These are phyloP conservation scores for Aegilops longissima DNA, from an alignment of 176 grass and related monocot genomes.

Conservation along the genomic window DNA sequence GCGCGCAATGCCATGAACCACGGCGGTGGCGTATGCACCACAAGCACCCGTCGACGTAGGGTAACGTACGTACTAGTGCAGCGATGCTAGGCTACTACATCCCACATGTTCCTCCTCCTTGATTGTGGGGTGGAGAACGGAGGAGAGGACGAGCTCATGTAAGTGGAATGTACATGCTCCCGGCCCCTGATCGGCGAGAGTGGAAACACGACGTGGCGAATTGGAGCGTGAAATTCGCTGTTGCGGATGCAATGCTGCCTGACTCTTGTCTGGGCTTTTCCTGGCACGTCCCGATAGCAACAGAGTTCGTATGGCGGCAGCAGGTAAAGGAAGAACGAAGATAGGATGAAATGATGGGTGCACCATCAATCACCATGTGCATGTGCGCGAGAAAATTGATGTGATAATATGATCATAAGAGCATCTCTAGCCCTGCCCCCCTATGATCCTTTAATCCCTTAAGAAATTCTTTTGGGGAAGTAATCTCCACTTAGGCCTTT, in stretches of 20 bases:
- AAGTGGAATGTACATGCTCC: background rate
- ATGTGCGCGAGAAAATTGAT: background rate
- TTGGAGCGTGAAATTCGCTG: conserved; percentile 1
- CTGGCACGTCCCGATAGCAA: background rate
- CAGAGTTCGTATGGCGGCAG: background rate
- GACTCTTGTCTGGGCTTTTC: conserved; percentile 21
- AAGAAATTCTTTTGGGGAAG: too few relatives aligned
- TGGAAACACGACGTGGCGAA: conserved; percentile 28
- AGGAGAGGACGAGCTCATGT: too few relatives aligned
- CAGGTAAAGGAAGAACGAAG: background rate
- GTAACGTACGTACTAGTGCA: background rate
- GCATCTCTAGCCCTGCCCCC: too few relatives aligned
- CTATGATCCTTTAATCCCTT: too few relatives aligned
- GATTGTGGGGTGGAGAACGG: background rate
- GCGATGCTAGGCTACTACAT: background rate
- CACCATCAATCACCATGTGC: background rate
- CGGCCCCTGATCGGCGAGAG: background rate
- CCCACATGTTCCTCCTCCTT: background rate
- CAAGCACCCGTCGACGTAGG: conserved; percentile 6
- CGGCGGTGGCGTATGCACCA: background rate
- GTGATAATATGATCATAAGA: too few relatives aligned
- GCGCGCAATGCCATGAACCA: background rate
- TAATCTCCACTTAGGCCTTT: too few relatives aligned
- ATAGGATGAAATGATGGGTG: background rate
- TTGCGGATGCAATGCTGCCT: background rate